Conservation (phyloP, 805 yeast species). For the Kodamaea hsintzibuensis region DNA sequence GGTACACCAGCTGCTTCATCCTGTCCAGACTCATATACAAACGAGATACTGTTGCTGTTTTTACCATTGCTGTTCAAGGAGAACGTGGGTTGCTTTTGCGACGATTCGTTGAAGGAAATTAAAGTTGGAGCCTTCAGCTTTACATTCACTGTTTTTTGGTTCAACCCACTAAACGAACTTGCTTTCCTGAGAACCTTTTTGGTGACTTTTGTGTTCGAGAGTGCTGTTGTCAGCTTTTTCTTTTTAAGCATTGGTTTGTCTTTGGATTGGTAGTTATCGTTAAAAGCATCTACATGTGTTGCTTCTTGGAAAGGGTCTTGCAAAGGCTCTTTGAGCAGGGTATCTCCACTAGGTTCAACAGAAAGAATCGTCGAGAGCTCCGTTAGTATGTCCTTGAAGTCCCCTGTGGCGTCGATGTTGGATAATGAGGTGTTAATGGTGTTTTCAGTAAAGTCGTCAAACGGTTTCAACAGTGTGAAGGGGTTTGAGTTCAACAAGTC, state of each 20-base stretch:
- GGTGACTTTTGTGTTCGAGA: constrained; percentile 11
- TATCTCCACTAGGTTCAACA: neutral
- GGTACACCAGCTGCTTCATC: constrained; percentile 10
- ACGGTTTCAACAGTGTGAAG: constrained; percentile 11
- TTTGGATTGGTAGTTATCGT: neutral
- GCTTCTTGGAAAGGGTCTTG: neutral
- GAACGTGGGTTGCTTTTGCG: constrained; percentile 12
- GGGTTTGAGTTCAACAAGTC: constrained; percentile 15
- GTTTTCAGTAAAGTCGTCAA: constrained; percentile 10
- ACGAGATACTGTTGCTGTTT: constrained; percentile 12
- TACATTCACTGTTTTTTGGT: neutral
- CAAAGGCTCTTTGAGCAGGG: no score
- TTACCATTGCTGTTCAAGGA: constrained; percentile 8
- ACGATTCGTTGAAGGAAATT: constrained; percentile 13
- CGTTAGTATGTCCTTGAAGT: constrained; percentile 11
- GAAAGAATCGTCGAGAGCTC: constrained; percentile 9
- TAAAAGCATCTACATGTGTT: neutral
- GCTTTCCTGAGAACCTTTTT: constrained; percentile 15
- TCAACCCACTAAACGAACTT: constrained; percentile 13
- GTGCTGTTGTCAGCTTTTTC: constrained; percentile 11
- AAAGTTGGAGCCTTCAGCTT: constrained; percentile 9
- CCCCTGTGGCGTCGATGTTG: neutral
- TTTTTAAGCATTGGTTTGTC: constrained; percentile 4
- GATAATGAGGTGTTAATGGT: constrained; percentile 1
- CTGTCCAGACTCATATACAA: constrained; percentile 15